Base-by-base conservation (phyloP, 331 rosid species). In the Acacia pycnantha region DNA sequence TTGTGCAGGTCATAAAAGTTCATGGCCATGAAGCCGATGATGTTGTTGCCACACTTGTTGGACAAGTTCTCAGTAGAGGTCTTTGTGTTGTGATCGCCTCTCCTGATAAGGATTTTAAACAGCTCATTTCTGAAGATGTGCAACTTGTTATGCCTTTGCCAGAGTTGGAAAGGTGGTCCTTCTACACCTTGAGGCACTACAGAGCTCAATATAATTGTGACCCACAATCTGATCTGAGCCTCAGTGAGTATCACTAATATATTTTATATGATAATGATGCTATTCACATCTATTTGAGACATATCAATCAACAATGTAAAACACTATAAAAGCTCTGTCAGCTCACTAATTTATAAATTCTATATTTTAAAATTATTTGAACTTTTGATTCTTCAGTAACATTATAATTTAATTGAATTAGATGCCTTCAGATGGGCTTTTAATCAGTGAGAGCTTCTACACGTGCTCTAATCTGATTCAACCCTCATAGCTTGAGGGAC, bases 101-200 rank as follows among this genome's bases (percentile, higher is more conserved):
- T 21, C 98, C 98, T 33, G 99, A 95, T 88, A 93, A 95, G 83
- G 98, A 95, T 90, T 95, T 95, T 85, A 93, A 93, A 88, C 98
- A 95, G 81, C 89, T 95, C 87, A 92, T 95, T 77, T 93, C 97
- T 46, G 96, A 95, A 22, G 89, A 90, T 84, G 97, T 93, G 66
- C 96, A 93, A 82, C 87, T 95, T 41, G 99, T 93, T 72, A 91
- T 95, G 92, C 97, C 99, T 43, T 82, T 90, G 88, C 91, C 89
- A 1, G 97, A 95, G 80, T 88, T 93, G 67, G 81, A 79, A 70
- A 89, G 99, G 79, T 93, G 99, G 99, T 95, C 97, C 64, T 95
- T 95, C 88, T 95, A 90, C 93, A 93, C 98, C 53, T 73, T 92
- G 61, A 90, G 76, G 85, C 96, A 93, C 82, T 92, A 95, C 86